phyloP scores from a whole-genome alignment of 176 grass and related monocot genomes.

The Rhipidocladum racemiflorum region DNA sequence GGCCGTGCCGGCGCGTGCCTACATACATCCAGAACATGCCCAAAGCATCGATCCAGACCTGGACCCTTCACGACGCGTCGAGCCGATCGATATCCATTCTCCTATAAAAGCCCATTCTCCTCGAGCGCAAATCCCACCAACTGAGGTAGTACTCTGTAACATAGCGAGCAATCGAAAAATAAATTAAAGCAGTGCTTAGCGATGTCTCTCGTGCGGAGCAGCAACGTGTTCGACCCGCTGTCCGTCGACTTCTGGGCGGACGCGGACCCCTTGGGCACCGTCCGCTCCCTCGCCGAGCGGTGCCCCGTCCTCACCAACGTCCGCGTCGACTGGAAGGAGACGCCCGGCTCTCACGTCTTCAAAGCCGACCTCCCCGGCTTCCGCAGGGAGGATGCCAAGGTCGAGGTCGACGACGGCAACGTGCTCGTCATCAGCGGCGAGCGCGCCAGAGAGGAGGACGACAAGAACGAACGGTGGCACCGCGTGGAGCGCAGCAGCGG shows the following conservation, averaged over 20 bases:
- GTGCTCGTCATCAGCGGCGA: slow-evolving; percentile 28
- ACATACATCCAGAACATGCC: slow-evolving; percentile 24
- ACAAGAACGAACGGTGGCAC: too few relatives aligned
- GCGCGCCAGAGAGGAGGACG: too few relatives aligned
- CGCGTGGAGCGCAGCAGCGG: too few relatives aligned
- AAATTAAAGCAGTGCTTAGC: too few relatives aligned
- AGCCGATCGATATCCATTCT: background rate
- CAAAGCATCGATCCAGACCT: background rate
- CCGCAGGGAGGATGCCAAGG: slow-evolving; percentile 41
- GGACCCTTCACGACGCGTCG: slow-evolving; percentile 29
- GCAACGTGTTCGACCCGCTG: slow-evolving; percentile 46
- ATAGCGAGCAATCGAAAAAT: too few relatives aligned
- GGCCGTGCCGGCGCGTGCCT: too few relatives aligned
- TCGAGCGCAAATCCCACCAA: too few relatives aligned
- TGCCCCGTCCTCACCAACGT: slow-evolving; percentile 41
- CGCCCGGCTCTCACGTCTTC: slow-evolving; percentile 44
- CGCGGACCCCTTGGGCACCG: slow-evolving; percentile 39
- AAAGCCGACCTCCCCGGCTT: slow-evolving; percentile 51
- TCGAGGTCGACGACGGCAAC: slow-evolving; percentile 48
- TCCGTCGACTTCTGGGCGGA: slow-evolving; percentile 40
- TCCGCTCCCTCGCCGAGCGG: slow-evolving; percentile 37
- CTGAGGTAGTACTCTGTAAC: too few relatives aligned
- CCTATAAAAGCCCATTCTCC: too few relatives aligned
- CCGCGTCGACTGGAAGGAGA: slow-evolving; percentile 78
- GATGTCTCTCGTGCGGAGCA: slow-evolving; percentile 34